Evolutionary conservation across 345 rosid genomes (phyloP).

Genomic region (Aquilaria sinensis): DNA sequence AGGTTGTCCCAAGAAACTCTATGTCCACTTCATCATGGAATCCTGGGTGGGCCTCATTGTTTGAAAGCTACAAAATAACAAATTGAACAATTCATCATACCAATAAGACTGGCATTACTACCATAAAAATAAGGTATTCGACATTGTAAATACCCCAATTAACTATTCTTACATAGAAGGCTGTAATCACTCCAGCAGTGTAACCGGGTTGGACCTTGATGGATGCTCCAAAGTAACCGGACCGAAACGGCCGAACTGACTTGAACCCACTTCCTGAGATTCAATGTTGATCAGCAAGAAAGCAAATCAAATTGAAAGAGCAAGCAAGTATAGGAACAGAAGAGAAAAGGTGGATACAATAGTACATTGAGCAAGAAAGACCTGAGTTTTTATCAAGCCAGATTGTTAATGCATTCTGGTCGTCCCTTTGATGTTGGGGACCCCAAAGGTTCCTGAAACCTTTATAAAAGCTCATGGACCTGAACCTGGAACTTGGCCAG

Average conservation of each 20-base stretch:
- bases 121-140: neutral
- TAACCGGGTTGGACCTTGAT: slow-evolving; percentile 89
- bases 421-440: slow-evolving; percentile 62
- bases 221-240: slow-evolving; percentile 89
- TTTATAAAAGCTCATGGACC: slow-evolving; percentile 51
- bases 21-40: slow-evolving; percentile 94
- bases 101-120: neutral
- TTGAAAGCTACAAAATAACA: slow-evolving; percentile 55
- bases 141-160: neutral
- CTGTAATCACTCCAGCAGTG: slow-evolving; percentile 93
- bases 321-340: neutral
- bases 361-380: slow-evolving; percentile 5
- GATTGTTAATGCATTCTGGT: slow-evolving; percentile 61
- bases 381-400: slow-evolving; percentile 93
- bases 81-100: too few relatives aligned
- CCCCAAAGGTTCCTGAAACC: slow-evolving; percentile 97
- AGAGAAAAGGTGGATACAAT: neutral
- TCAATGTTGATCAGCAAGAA: slow-evolving; percentile 9
- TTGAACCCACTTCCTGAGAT: slow-evolving; percentile 87
- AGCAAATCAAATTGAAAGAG: slow-evolving; percentile 10
- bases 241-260: slow-evolving; percentile 76
- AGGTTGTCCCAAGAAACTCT: slow-evolving; percentile 90
- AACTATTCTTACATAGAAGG: slow-evolving; percentile 66
- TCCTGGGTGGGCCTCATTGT: slow-evolving; percentile 83
- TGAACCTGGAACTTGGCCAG: slow-evolving; percentile 84